phyloP scores from a whole-genome alignment of 1,139 yeast genomes.

The Saccharomycopsis hybrid region DNA sequence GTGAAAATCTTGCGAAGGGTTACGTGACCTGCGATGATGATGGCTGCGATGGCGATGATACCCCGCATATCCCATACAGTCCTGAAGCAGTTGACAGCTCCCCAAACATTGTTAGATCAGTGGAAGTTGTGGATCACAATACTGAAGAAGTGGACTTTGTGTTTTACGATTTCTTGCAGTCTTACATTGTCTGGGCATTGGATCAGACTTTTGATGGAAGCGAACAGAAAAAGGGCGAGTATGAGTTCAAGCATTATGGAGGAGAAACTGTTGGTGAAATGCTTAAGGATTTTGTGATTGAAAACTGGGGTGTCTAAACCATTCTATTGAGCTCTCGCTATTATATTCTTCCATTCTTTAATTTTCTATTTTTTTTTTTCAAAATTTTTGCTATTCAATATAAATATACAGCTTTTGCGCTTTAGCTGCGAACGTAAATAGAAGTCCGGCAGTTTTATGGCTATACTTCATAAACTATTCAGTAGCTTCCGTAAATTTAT shows the following conservation, averaged over 20 bases:
- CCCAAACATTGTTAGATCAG: slow-evolving; percentile 18
- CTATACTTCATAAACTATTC: no score
- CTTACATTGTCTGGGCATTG: slow-evolving; percentile 54
- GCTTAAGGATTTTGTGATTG: slow-evolving; percentile 35
- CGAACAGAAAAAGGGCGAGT: slow-evolving; percentile 23
- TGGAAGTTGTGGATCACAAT: slow-evolving; percentile 25
- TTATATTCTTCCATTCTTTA: no score
- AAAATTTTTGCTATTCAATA: no score
- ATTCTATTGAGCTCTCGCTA: no score
- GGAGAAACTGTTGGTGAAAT: slow-evolving; percentile 47
- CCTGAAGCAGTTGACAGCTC: slow-evolving; percentile 26
- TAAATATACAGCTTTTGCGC: no score
- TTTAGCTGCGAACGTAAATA: no score
- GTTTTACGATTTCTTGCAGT: slow-evolving; percentile 68
- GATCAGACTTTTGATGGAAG: slow-evolving; percentile 27
- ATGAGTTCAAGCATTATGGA: slow-evolving; percentile 39
- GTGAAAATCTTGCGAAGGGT: slow-evolving; percentile 38
- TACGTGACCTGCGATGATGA: slow-evolving; percentile 77
- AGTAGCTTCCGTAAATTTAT: no score
- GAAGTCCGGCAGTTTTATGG: no score
- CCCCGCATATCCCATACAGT: slow-evolving; percentile 71
- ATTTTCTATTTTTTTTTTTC: no score
- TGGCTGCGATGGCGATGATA: slow-evolving; percentile 86
- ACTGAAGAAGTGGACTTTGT: slow-evolving; percentile 55
- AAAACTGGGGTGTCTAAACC: slow-evolving; percentile 28